phyloP scores from a whole-genome alignment of 257 asterid species.

The Paulownia fortunei region DNA sequence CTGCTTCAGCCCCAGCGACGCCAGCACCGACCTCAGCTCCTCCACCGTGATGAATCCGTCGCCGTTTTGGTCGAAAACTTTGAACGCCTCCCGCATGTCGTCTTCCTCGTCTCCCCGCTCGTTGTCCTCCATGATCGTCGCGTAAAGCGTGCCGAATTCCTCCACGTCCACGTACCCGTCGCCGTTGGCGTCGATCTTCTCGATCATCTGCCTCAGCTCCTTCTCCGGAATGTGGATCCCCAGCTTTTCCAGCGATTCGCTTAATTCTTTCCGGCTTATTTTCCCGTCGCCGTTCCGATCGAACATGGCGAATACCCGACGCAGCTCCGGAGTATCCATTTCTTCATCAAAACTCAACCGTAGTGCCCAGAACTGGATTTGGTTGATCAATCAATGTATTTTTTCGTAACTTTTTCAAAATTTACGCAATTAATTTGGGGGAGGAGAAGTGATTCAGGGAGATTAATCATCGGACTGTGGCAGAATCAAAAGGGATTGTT shows the following conservation, averaged over 20 bases:
- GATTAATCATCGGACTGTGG: neutral
- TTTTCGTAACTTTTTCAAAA: neutral
- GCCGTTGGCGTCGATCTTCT: conserved; percentile 54
- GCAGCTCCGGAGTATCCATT: conserved; percentile 50
- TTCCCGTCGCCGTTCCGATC: conserved; percentile 56
- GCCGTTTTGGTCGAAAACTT: conserved; percentile 49
- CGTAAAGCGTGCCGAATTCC: conserved; percentile 48
- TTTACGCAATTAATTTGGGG: neutral
- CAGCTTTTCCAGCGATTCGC: conserved; percentile 45
- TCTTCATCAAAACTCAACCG: neutral
- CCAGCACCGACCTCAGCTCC: conserved; percentile 47
- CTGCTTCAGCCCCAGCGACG: conserved; percentile 51
- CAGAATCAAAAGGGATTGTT: neutral
- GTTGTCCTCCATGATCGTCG: conserved; percentile 42
- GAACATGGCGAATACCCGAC: conserved; percentile 53
- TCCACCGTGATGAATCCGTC: conserved; percentile 58
- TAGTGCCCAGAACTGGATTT: neutral
- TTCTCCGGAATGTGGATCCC: conserved; percentile 48
- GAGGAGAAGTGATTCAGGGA: neutral
- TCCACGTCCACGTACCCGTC: conserved; percentile 53
- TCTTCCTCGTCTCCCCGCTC: conserved; percentile 45
- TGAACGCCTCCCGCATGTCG: conserved; percentile 56
- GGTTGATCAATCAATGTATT: neutral
- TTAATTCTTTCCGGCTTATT: conserved; percentile 42
- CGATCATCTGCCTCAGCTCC: conserved; percentile 49